phyloP scores from a whole-genome alignment of 2,329 filamentous ascomycete species.

The Trichoderma oligosporum region DNA sequence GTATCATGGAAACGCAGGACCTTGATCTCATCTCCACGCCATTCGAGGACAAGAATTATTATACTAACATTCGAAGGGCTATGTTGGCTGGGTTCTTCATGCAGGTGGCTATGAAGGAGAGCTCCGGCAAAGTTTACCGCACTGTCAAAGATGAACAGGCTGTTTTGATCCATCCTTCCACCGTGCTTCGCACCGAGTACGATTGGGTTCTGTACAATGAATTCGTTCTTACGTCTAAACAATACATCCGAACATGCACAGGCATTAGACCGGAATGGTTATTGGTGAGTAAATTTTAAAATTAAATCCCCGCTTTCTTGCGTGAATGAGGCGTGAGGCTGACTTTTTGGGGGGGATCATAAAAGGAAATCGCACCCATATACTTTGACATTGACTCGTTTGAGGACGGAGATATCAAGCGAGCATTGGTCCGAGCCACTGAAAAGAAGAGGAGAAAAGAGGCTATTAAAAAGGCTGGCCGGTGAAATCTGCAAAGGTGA shows the following conservation, averaged over 20 bases:
- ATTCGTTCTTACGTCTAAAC: slow-evolving; percentile 96
- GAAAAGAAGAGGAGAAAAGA: slow-evolving; percentile 60
- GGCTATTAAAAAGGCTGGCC: slow-evolving; percentile 48
- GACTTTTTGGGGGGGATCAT: not conserved
- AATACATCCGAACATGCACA: slow-evolving; percentile 94
- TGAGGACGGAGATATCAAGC: slow-evolving; percentile 81
- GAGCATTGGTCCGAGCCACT: slow-evolving; percentile 53
- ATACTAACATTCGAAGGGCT: slow-evolving; percentile 91
- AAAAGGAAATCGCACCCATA: slow-evolving; percentile 89
- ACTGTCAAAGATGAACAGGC: slow-evolving; percentile 97
- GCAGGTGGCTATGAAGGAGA: slow-evolving; percentile 95
- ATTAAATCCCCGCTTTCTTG: not conserved
- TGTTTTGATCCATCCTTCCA: slow-evolving; percentile 89
- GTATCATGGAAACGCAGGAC: slow-evolving; percentile 92
- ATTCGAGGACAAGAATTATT: slow-evolving; percentile 96
- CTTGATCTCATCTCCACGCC: slow-evolving; percentile 83
- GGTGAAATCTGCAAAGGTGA: slow-evolving; percentile 26
- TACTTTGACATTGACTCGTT: slow-evolving; percentile 89
- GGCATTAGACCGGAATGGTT: slow-evolving; percentile 93
- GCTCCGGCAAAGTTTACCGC: slow-evolving; percentile 81
- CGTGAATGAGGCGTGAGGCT: slow-evolving; percentile 9
- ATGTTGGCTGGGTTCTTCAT: slow-evolving; percentile 97
- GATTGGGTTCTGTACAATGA: slow-evolving; percentile 99
- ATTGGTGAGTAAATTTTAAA: slow-evolving; percentile 56
- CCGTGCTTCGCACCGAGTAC: slow-evolving; percentile 79